Percentiles rank a stretch among this genome's conserved stretches.
These are phyloP conservation scores for Ichthyophthirius multifiliis DNA, from an alignment of 169 alveolate genomes.

Conservation along the genomic window DNA sequence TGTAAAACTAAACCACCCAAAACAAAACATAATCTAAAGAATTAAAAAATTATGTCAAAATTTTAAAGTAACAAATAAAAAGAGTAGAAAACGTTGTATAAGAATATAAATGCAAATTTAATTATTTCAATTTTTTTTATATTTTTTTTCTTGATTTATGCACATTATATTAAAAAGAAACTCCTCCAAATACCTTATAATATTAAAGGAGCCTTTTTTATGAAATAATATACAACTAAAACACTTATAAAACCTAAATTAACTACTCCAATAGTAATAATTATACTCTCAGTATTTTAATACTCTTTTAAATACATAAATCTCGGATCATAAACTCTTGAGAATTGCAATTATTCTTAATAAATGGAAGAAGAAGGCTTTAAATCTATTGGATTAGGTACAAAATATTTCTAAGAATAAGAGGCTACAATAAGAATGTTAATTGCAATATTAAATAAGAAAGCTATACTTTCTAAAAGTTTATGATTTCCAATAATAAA, in stretches of 20 bases:
- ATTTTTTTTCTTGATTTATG: too few relatives aligned
- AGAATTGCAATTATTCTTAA: not conserved
- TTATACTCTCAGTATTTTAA: not conserved
- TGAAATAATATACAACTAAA: conserved; percentile 10
- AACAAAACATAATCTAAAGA: too few relatives aligned
- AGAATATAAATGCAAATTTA: too few relatives aligned
- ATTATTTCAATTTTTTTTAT: too few relatives aligned
- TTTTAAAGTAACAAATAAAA: not conserved
- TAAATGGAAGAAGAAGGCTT: too few relatives aligned
- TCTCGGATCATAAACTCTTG: conserved; percentile 20
- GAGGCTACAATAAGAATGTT: conserved; percentile 7
- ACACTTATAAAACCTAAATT: conserved; percentile 11
- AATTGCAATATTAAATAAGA: conserved; percentile 10
- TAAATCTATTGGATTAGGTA: too few relatives aligned
- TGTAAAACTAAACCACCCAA: too few relatives aligned
- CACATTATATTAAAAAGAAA: not conserved
- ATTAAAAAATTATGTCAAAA: conserved; percentile 14
- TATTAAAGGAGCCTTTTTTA: conserved; percentile 31
- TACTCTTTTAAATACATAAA: not conserved
- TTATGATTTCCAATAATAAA: conserved; percentile 15
- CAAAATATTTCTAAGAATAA: too few relatives aligned
- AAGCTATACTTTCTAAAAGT: conserved; percentile 19
- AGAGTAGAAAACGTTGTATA: not conserved
- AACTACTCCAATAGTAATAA: conserved; percentile 14
- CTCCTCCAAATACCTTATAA: conserved; percentile 13